A percentile compares a stretch with the other conserved stretches of the same genome.
Evolutionary conservation across 805 yeast genomes (phyloP).

Genomic region (Scheffersomyces lignosus): DNA sequence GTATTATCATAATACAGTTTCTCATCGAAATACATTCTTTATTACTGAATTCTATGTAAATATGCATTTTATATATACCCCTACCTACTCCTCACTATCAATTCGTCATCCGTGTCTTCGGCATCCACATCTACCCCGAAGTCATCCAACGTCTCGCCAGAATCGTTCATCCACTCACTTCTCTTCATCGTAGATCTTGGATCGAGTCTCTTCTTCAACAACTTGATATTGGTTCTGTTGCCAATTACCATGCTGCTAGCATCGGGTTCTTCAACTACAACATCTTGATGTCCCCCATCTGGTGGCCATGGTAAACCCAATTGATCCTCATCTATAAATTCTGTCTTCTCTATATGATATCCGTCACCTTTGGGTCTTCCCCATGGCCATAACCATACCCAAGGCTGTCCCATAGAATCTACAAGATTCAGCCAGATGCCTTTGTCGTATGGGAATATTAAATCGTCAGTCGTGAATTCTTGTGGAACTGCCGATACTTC

Average conservation of each 20-base stretch:
- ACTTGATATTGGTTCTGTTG: slow-evolving; percentile 11
- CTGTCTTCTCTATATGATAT: slow-evolving; percentile 49
- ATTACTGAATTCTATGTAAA: neutral
- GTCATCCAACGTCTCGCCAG: slow-evolving; percentile 84
- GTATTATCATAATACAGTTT: no score
- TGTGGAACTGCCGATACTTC: slow-evolving; percentile 23
- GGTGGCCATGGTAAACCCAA: slow-evolving; percentile 90
- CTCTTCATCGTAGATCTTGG: slow-evolving; percentile 38
- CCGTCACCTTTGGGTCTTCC: slow-evolving; percentile 62
- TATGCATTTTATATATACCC: no score
- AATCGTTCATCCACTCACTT: slow-evolving; percentile 65
- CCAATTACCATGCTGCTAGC: neutral
- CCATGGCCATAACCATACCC: slow-evolving; percentile 73
- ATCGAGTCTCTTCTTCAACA: slow-evolving; percentile 34
- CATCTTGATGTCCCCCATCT: slow-evolving; percentile 62
- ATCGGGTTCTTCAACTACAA: slow-evolving; percentile 9
- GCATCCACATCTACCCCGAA: slow-evolving; percentile 84
- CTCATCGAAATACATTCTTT: no score
- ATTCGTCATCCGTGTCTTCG: slow-evolving; percentile 38
- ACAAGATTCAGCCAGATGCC: slow-evolving; percentile 57
- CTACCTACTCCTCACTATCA: neutral
- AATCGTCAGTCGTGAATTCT: slow-evolving; percentile 55
- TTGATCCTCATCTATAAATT: slow-evolving; percentile 54
- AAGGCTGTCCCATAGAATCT: slow-evolving; percentile 59
- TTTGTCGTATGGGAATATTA: slow-evolving; percentile 83